Evolutionary conservation across 441 rosid species (phyloP).

Genomic region (Mallotus repandus): DNA sequence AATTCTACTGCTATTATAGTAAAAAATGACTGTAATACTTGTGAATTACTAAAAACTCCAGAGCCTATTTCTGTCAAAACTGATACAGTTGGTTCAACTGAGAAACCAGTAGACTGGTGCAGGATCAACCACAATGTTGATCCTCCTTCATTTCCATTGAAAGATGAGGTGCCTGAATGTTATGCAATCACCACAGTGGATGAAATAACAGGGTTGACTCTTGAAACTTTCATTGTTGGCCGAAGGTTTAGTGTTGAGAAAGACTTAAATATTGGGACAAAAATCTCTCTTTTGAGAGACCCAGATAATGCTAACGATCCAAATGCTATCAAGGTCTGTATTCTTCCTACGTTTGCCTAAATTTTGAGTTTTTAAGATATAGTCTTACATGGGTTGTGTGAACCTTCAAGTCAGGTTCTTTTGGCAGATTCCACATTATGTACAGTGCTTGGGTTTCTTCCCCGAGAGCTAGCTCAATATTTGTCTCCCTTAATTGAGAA

Average conservation of each 20-base stretch:
- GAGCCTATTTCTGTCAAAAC: slow-evolving; percentile 10
- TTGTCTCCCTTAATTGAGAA: slow-evolving; percentile 68
- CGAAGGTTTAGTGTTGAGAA: slow-evolving; percentile 65
- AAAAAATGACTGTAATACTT: slow-evolving; percentile 21
- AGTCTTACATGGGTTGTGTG: not conserved
- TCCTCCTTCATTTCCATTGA: slow-evolving; percentile 23
- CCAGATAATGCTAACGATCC: slow-evolving; percentile 68
- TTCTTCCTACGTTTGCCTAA: slow-evolving; percentile 14
- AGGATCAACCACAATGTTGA: slow-evolving; percentile 25
- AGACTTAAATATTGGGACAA: slow-evolving; percentile 44
- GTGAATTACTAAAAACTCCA: not conserved
- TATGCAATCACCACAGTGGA: slow-evolving; percentile 23
- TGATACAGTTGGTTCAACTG: slow-evolving; percentile 21
- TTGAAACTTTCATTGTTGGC: slow-evolving; percentile 78
- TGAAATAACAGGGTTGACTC: slow-evolving; percentile 35
- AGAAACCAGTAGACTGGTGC: slow-evolving; percentile 22
- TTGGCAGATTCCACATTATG: slow-evolving; percentile 41
- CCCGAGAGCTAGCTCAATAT: slow-evolving; percentile 66
- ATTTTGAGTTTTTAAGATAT: slow-evolving; percentile 6
- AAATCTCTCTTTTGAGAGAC: slow-evolving; percentile 62
- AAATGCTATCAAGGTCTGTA: slow-evolving; percentile 68
- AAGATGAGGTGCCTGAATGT: slow-evolving; percentile 23
- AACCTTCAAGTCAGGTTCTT: slow-evolving; percentile 49
- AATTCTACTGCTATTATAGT: slow-evolving; percentile 19
- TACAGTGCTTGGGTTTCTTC: slow-evolving; percentile 73